Evolutionary conservation across 2,329 filamentous ascomycete genomes (phyloP), one percentile per base, ranked within the genome.

Genomic region (Graphium sp.): DNA sequence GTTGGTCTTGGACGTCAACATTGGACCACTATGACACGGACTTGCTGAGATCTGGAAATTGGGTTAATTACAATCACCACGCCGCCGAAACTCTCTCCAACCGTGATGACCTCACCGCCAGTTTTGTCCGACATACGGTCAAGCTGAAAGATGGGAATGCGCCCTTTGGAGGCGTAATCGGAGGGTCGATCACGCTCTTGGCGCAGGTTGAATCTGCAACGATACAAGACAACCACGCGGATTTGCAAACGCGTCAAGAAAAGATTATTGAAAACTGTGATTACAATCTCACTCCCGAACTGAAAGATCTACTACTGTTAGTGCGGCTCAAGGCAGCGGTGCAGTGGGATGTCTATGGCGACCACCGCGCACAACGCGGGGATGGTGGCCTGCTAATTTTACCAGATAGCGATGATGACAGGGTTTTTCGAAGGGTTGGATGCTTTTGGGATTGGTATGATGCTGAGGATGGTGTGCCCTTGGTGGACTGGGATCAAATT

Each of bases 1-100:
- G 26, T 10, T 32, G 31, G 31, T 32, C 31, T 4, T 32, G 31
- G 31, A 29, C 22, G 7, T 32, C 31, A 3, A 22, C 29, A 6
- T 22, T 32, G 9, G 31, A 32, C 22, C 31, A 32, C 15, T 7
- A 27, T n/a, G 31, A 24, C 6, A 18, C 26, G 18, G 25, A 24
- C n/a, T 7, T n/a, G 25, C 20, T 18, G 16, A 16, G 18, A 25
- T 5, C n/a, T 7, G 19, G 12, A 17, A 22, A 21, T 12, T 32
- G 19, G 20, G 14, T 24, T 25, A 32, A 8, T 14, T 27, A 32
- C 15, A 15, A 14, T 10, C 30, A 27, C 5, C 18, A 25, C n/a
- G 12, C n/a, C 5, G n/a, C 24, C 14, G 10, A 22, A 13, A 14
- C 14, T 14, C 11, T 22, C 12, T 24, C 18, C 15, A 25, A 25